Conservation (phyloP, 495 filamentous ascomycete species). For the Aspergillus sparsus region DNA sequence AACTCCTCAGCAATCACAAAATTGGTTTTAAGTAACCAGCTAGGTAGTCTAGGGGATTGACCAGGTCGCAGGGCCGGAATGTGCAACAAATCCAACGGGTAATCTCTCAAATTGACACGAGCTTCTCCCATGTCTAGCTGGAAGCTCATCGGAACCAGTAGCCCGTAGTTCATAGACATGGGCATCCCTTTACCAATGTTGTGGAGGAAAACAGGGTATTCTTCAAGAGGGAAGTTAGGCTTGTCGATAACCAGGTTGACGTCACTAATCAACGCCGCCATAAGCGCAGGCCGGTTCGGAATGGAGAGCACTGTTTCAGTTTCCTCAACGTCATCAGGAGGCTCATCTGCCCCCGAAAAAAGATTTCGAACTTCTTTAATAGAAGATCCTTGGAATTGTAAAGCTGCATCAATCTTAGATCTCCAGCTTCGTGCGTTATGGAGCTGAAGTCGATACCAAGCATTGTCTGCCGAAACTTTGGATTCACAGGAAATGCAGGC, state of each 20-base stretch:
- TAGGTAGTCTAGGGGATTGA: constrained; percentile 77
- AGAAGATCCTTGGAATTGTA: constrained; percentile 65
- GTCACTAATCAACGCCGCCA: constrained; percentile 80
- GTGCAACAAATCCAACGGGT: constrained; percentile 89
- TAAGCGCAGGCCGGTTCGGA: constrained; percentile 80
- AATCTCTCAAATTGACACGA: constrained; percentile 81
- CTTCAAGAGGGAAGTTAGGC: constrained; percentile 80
- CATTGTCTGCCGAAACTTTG: constrained; percentile 70
- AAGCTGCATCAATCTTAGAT: constrained; percentile 77
- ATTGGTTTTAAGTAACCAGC: constrained; percentile 82
- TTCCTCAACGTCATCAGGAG: constrained; percentile 77
- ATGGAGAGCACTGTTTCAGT: constrained; percentile 84
- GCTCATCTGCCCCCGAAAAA: constrained; percentile 81
- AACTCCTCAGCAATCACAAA: constrained; percentile 98
- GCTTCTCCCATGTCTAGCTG: constrained; percentile 91
- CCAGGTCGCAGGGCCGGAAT: constrained; percentile 78
- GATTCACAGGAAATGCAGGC: constrained; percentile 66
- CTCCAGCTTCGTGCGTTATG: constrained; percentile 93
- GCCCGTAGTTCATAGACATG: constrained; percentile 79
- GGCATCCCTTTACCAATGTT: constrained; percentile 95
- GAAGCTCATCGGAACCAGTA: constrained; percentile 87
- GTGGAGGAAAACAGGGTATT: constrained; percentile 81
- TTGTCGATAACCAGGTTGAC: constrained; percentile 86
- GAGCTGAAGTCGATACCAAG: constrained; percentile 69
- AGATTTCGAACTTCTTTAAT: constrained; percentile 77